Evolutionary conservation across 129 eudicot species (phyloP).

Genomic region (Escallonia rubra): DNA sequence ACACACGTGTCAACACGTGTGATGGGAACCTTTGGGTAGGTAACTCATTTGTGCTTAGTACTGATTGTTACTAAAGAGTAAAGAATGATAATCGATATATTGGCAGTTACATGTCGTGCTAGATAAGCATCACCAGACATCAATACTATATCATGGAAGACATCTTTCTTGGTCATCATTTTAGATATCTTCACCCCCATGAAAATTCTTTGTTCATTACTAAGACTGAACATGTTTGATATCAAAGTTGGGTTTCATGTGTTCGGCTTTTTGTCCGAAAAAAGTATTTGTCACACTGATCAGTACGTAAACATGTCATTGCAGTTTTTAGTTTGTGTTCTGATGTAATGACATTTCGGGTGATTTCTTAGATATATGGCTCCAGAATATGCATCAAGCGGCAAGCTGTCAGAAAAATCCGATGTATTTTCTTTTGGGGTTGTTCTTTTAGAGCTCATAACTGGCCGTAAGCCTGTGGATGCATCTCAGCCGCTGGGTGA

Average conservation of each 20-base stretch:
- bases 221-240: neutral
- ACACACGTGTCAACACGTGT: constrained; percentile 84
- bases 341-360: constrained; percentile 5
- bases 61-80: neutral
- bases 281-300: neutral
- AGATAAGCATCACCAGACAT: neutral
- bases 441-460: constrained; percentile 77
- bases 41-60: neutral
- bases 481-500: constrained; percentile 79
- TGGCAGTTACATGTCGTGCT: neutral
- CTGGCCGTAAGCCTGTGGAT: constrained; percentile 93
- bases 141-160: neutral
- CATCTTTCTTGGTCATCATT: neutral
- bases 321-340: neutral
- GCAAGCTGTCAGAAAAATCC: constrained; percentile 85
- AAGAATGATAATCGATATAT: neutral
- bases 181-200: no score
- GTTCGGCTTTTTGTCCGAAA: neutral
- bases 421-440: constrained; percentile 91
- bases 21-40: constrained; percentile 82
- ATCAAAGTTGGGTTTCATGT: neutral
- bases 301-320: neutral
- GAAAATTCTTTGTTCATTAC: neutral
- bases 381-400: constrained; percentile 93
- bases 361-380: constrained; percentile 76